Evolutionary conservation across 495 filamentous ascomycete species (phyloP), one percentile per base, ranked within the genome.

Genomic region (Podospora fimiseda): DNA sequence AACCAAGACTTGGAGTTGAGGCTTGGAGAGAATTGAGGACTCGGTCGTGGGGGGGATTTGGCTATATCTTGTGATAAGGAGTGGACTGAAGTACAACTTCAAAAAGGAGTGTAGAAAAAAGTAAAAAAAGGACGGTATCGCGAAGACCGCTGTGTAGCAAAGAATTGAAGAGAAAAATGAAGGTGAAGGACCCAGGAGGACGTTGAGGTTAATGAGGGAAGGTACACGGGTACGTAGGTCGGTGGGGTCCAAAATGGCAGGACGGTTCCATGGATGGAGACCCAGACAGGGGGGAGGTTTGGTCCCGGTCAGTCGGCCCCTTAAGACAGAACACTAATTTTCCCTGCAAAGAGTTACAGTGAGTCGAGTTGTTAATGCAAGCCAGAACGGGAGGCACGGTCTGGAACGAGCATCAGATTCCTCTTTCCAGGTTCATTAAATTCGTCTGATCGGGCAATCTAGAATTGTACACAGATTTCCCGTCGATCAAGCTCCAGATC

Each of bases 1-100:
- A 45, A 33, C 27, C 11, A 42, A 55, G 43, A 39, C 51, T 37
- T 38, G 33, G 45, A 51, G n/a, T n/a, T n/a, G n/a, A n/a, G n/a
- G n/a, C n/a, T n/a, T n/a, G n/a, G n/a, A n/a, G n/a, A n/a, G n/a
- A n/a, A n/a, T n/a, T n/a, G n/a, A n/a, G n/a, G n/a, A n/a, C n/a
- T n/a, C n/a, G n/a, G n/a, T n/a, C n/a, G n/a, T n/a, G n/a, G n/a
- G n/a, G n/a, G n/a, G n/a, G n/a, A n/a, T n/a, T n/a, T n/a, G n/a
- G n/a, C n/a, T n/a, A n/a, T n/a, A n/a, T n/a, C n/a, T n/a, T n/a
- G n/a, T n/a, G n/a, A n/a, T n/a, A 41, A 68, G 63, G 74, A 77
- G 66, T 66, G 74, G 64, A 69, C 51, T 48, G 48, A 58, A 61
- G 57, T 47, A 43, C 36, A 50, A 55, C 52, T 54, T 48, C 63